Evolutionary conservation across 768 basidiomycete genomes (phyloP).

Genomic region (Phylloporus rhodoxanthus): DNA sequence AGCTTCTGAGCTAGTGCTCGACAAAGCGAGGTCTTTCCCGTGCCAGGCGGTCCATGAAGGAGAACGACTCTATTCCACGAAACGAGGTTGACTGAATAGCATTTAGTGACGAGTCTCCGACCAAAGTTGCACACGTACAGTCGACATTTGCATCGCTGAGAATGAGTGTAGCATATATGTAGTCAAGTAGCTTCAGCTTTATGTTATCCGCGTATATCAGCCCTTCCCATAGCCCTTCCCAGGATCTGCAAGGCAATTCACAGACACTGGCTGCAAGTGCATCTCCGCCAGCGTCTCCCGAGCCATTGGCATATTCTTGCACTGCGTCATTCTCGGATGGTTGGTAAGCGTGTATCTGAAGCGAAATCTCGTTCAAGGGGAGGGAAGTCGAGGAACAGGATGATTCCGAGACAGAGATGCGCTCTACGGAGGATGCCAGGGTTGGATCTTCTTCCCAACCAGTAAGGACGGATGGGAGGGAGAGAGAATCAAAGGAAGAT

Average conservation of each 20-base stretch:
- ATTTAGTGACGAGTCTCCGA: constrained; percentile 3
- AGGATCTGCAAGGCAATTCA: constrained; percentile 74
- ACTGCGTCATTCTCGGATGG: constrained; percentile 60
- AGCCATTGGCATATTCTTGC: constrained; percentile 66
- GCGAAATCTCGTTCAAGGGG: constrained; percentile 49
- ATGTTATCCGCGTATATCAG: constrained; percentile 81
- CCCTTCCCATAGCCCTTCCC: constrained; percentile 93
- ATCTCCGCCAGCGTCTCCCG: constrained; percentile 53
- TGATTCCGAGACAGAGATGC: constrained; percentile 67
- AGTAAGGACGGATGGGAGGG: constrained; percentile 61
- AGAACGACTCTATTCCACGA: constrained; percentile 95
- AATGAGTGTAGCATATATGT: constrained; percentile 90
- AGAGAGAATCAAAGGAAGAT: constrained; percentile 57
- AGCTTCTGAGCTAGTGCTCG: constrained; percentile 94
- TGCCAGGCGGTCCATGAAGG: constrained; percentile 94
- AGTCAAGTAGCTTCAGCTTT: constrained; percentile 84
- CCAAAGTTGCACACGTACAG: constrained; percentile 43
- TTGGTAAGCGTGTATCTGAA: constrained; percentile 88
- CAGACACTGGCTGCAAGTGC: constrained; percentile 87
- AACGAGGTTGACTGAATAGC: constrained; percentile 71
- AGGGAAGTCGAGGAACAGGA: constrained; percentile 52
- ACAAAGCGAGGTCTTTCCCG: constrained; percentile 94
- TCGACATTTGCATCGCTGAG: constrained; percentile 86
- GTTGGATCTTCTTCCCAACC: constrained; percentile 78
- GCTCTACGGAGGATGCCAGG: constrained; percentile 69